phyloP scores from a whole-genome alignment of 2,329 filamentous ascomycete species.

The Aspergillus cejpii region DNA sequence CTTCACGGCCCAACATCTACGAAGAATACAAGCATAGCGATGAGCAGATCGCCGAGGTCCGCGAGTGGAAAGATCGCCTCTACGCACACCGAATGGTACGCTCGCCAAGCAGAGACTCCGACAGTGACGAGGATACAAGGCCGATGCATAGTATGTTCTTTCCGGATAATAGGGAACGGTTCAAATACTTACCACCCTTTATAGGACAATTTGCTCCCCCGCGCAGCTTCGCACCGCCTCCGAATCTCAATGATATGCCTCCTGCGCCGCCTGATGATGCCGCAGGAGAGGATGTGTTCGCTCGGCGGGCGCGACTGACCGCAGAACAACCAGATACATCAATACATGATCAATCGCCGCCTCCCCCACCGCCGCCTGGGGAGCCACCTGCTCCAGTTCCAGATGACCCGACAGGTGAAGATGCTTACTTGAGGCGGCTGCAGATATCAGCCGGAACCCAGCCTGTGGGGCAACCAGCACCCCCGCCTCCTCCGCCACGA shows the following conservation, averaged over 20 bases:
- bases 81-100: slow-evolving; percentile 61
- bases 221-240: slow-evolving; percentile 48
- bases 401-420: slow-evolving; percentile 22
- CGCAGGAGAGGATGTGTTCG: slow-evolving; percentile 64
- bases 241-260: slow-evolving; percentile 36
- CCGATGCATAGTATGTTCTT: slow-evolving; percentile 43
- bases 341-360: slow-evolving; percentile 15
- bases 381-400: slow-evolving; percentile 28
- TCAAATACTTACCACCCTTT: slow-evolving; percentile 6
- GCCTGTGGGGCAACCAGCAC: slow-evolving; percentile 20
- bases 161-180: not conserved
- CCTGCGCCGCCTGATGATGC: slow-evolving; percentile 42
- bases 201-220: slow-evolving; percentile 48
- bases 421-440: slow-evolving; percentile 22
- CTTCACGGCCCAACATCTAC: slow-evolving; percentile 71
- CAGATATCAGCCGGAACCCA: slow-evolving; percentile 19
- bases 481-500: slow-evolving; percentile 28
- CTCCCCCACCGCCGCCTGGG: slow-evolving; percentile 30
- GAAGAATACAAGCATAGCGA: slow-evolving; percentile 79
- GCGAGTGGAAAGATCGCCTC: slow-evolving; percentile 77
- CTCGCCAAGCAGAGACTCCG: slow-evolving; percentile 40
- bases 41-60: slow-evolving; percentile 70
- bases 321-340: slow-evolving; percentile 18
- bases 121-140: slow-evolving; percentile 45
- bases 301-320: slow-evolving; percentile 56